A percentile compares a stretch with the other conserved stretches of the same genome.
Conservation (phyloP, 2,329 filamentous ascomycete species). For the Paraphaeosphaeria minitans region DNA sequence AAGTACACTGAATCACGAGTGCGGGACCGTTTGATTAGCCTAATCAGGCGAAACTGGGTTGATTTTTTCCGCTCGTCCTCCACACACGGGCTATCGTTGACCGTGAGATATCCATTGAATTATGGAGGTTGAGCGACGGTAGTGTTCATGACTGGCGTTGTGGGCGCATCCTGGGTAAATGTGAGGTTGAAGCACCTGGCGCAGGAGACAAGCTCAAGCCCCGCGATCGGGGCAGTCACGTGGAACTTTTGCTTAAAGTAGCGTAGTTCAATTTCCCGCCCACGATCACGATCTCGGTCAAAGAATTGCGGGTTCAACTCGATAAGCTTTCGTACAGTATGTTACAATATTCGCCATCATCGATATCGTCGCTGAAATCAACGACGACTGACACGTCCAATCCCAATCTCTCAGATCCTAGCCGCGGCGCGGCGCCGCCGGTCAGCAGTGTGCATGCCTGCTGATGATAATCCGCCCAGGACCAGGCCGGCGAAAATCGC, state of each 20-base stretch:
- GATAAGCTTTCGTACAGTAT: slow-evolving; percentile 12
- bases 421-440: background rate
- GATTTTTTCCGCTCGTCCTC: slow-evolving; percentile 29
- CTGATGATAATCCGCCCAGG: background rate
- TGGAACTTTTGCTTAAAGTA: background rate
- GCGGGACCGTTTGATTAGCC: slow-evolving; percentile 34
- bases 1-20: slow-evolving; percentile 1
- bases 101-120: background rate
- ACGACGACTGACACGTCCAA: background rate
- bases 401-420: background rate
- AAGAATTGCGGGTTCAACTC: background rate
- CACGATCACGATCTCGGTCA: background rate
- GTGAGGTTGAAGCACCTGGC: background rate
- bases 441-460: background rate
- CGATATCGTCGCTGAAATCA: slow-evolving; percentile 4
- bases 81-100: background rate
- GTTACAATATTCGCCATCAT: slow-evolving; percentile 18
- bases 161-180: background rate
- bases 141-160: background rate
- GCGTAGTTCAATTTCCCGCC: background rate
- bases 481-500: slow-evolving; percentile 1
- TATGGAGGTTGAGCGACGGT: background rate
- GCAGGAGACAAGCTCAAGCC: background rate
- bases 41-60: slow-evolving; percentile 36
- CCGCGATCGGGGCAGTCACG: background rate